phyloP scores from a whole-genome alignment of 306 rosid genomes.

The Pueraria montana region DNA sequence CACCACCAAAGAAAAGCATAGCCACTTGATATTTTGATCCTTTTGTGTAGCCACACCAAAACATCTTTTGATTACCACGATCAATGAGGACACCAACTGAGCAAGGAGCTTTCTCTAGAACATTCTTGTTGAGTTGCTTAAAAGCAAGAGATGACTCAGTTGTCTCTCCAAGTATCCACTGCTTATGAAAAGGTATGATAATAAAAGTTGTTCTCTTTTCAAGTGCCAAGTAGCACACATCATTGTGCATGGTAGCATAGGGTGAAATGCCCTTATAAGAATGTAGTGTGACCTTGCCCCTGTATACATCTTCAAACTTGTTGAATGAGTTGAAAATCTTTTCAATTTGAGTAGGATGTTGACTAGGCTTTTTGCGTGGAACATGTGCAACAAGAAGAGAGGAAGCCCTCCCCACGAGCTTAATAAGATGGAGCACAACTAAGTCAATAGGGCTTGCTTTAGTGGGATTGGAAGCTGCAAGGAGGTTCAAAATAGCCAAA shows the following conservation, averaged over 20 bases:
- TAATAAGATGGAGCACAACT: constrained; percentile 62
- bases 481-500: constrained; percentile 60
- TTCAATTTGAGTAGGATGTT: constrained; percentile 47
- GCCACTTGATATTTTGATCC: constrained; percentile 55
- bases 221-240: constrained; percentile 75
- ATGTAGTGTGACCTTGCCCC: constrained; percentile 47
- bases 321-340: constrained; percentile 60
- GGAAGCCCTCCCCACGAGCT: constrained; percentile 66
- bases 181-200: constrained; percentile 71
- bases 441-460: constrained; percentile 52
- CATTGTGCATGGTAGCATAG: constrained; percentile 79
- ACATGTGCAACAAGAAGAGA: constrained; percentile 60
- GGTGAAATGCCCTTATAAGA: constrained; percentile 76
- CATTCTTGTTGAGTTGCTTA: constrained; percentile 62
- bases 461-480: constrained; percentile 72
- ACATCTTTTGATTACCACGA: constrained; percentile 55
- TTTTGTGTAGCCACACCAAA: constrained; percentile 38
- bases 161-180: constrained; percentile 49
- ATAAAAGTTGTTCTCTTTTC: constrained; percentile 71
- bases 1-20: constrained; percentile 73
- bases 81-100: constrained; percentile 78
- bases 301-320: constrained; percentile 49
- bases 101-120: constrained; percentile 88
- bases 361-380: constrained; percentile 42
- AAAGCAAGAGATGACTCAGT: constrained; percentile 52